Conservation (phyloP, 108 stramenopile genomes). For the Parmales sp. region DNA sequence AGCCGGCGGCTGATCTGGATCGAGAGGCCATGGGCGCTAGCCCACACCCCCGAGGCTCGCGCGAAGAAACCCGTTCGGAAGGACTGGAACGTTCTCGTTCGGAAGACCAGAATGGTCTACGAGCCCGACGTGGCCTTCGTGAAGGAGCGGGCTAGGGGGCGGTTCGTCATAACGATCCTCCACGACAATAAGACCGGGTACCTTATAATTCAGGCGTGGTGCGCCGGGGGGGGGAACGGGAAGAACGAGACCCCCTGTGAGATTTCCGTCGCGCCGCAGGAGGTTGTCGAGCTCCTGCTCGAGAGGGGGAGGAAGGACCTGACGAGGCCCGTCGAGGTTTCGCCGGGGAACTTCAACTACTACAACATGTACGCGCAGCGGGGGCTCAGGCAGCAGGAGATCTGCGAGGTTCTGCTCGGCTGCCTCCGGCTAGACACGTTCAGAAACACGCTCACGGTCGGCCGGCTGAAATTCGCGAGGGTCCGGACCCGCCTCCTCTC, state of each 20-base stretch:
- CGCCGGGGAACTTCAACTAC: neutral
- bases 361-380: neutral
- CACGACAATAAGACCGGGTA: slow-evolving; percentile 7
- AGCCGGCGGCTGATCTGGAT: neutral
- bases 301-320: slow-evolving; percentile 2
- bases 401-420: neutral
- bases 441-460: neutral
- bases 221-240: slow-evolving; percentile 8
- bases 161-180: neutral
- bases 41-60: slow-evolving; percentile 5
- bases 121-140: neutral
- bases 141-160: neutral
- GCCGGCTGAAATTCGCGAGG: slow-evolving; percentile 9
- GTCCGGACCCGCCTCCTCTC: neutral
- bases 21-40: neutral
- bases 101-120: neutral
- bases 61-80: neutral
- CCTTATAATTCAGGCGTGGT: neutral
- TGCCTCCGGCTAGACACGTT: slow-evolving; percentile 4
- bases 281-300: neutral
- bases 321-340: neutral
- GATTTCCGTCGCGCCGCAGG: neutral
- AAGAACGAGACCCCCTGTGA: neutral
- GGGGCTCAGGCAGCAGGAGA: neutral
- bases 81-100: slow-evolving; percentile 1